Percentiles rank a stretch among this genome's conserved stretches.
These are phyloP conservation scores for Tulasnella sp. DNA, from an alignment of 768 basidiomycete species.

Conservation along the genomic window DNA sequence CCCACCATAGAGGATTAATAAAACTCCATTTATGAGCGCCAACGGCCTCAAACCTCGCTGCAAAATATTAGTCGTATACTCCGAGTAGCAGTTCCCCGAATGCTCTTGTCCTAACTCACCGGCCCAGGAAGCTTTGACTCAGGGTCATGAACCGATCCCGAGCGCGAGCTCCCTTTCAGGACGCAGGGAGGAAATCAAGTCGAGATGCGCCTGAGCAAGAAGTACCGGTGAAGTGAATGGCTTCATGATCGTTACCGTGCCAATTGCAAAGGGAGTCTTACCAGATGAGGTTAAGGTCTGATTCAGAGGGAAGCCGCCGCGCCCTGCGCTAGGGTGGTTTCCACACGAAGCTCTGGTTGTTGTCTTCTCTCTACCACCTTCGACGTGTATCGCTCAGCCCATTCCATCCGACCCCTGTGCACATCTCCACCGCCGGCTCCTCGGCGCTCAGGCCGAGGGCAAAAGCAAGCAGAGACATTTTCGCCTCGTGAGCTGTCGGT, in stretches of 20 bases:
- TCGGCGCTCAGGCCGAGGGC: conserved; percentile 59
- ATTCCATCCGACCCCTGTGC: background rate
- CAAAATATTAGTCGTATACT: background rate
- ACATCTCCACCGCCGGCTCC: conserved; percentile 30
- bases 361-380: background rate
- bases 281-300: background rate
- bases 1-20: no score
- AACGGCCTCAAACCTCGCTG: no score
- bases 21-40: no score
- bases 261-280: background rate
- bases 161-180: no score
- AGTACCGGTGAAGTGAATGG: no score
- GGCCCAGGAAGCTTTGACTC: background rate
- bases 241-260: no score
- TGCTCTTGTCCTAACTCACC: no score
- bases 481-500: conserved; percentile 40
- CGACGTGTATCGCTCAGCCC: background rate
- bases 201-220: no score
- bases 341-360: background rate
- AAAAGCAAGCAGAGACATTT: conserved; percentile 53
- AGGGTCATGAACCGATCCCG: background rate
- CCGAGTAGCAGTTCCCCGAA: background rate
- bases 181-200: background rate
- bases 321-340: no score
- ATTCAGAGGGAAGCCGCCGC: background rate